Base-by-base conservation (phyloP, 495 filamentous ascomycete species). In the Daldinia concentrica region DNA sequence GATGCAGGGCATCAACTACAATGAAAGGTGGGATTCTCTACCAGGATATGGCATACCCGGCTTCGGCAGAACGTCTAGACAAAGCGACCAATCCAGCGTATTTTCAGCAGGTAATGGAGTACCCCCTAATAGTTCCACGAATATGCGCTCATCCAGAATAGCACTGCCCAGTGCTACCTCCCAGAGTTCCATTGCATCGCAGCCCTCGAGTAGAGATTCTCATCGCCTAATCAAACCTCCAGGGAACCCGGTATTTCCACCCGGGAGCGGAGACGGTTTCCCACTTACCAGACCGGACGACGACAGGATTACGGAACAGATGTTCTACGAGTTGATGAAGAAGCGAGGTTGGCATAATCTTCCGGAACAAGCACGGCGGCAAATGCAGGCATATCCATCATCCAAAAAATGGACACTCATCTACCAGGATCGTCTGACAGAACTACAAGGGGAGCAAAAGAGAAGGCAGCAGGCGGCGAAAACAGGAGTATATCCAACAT, bases 351-450 rank as follows among this genome's bases (percentile, higher is more conserved):
- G 93, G 91, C 93, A 96, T 79, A 94, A 94, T 76, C 86, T 98
- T 58, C 95, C 95, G n/a, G 95, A 98, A 72, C 93, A 97, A 79
- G 96, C 95, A 27, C 88, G 91, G 71, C 86, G 95, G 65, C 95
- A 98, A 80, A 98, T 99, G 93, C 85, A 94, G 79, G 92, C 93
- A 15, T 98, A 99, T 75, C 92, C 93, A 12, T 86, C 95, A 27
- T 87, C 87, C 50, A 98, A 98, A 83, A 99, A 99, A 83, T 99
- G 95, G 95, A 96, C 93, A 1, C 84, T 99, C 66, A 93, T 99
- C 56, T 90, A 98, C 77, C 95, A 99, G 77, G 95, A 99, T 82
- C 90, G 93, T 37, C 83, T 98, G 75, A 91, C 93, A 2, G 96
- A 98, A 81, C 90, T 90, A 83, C 94, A 99, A 83, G 92, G 93